Conservation (phyloP, 371 early-diverging fungal species). For the Lichtheimia hyalospora region DNA sequence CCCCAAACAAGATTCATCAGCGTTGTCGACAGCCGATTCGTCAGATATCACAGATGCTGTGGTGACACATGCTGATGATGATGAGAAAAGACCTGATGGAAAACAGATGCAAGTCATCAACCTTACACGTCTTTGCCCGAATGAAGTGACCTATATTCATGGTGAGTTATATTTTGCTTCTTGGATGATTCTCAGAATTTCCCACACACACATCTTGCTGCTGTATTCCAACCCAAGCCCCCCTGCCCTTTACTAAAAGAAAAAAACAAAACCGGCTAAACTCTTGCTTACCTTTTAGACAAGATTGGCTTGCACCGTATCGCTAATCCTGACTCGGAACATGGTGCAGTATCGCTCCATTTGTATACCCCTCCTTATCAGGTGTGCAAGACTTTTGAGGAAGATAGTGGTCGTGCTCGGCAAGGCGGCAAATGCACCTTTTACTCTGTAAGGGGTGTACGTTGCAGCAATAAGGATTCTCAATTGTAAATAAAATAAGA, state of each 20-base stretch:
- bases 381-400: conserved; percentile 83
- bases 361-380: conserved; percentile 91
- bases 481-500: background rate
- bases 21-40: conserved; percentile 8
- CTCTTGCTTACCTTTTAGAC: conserved; percentile 40
- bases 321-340: conserved; percentile 63
- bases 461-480: conserved; percentile 1
- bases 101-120: conserved; percentile 26
- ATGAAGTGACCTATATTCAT: conserved; percentile 89
- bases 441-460: conserved; percentile 60
- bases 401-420: conserved; percentile 69
- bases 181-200: background rate
- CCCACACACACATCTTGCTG: background rate
- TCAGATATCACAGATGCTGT: conserved; percentile 26
- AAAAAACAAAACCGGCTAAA: conserved; percentile 3
- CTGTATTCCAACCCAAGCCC: background rate
- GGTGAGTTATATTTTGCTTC: conserved; percentile 37
- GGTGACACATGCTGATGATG: conserved; percentile 11
- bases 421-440: conserved; percentile 71
- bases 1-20: background rate
- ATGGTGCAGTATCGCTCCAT: conserved; percentile 84
- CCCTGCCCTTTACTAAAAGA: background rate
- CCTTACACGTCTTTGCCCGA: conserved; percentile 47
- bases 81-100: background rate
- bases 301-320: conserved; percentile 89